Evolutionary conservation across 129 eudicot species (phyloP).

Genomic region (Ambrosia artemisiifolia): DNA sequence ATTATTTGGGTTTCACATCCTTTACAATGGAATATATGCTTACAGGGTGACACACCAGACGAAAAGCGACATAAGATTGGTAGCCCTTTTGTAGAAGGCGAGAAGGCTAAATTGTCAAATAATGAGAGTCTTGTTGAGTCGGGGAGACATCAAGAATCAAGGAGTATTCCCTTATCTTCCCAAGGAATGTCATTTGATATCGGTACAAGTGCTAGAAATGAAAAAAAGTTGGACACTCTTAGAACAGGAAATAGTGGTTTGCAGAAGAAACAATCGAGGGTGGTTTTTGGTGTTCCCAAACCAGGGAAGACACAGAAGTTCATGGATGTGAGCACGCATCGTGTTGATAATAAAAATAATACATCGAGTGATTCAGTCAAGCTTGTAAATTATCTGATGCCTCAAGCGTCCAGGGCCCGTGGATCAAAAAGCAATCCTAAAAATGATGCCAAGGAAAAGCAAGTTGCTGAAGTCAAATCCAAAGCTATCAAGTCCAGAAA

Average conservation of each 20-base stretch:
- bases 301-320: constrained; percentile 95
- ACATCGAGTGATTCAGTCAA: constrained; percentile 43
- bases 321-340: constrained; percentile 90
- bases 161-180: constrained; percentile 40
- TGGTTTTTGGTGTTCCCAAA: constrained; percentile 85
- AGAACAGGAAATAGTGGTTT: constrained; percentile 51
- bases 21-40: background rate
- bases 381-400: constrained; percentile 37
- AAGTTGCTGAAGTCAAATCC: constrained; percentile 44
- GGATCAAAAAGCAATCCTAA: constrained; percentile 36
- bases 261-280: constrained; percentile 76
- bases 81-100: constrained; percentile 30
- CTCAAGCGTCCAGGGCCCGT: constrained; percentile 53
- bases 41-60: constrained; percentile 77
- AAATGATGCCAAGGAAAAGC: constrained; percentile 60
- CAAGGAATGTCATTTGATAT: constrained; percentile 45
- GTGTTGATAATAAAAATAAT: constrained; percentile 49
- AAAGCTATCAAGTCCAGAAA: constrained; percentile 45
- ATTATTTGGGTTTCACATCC: background rate
- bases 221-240: constrained; percentile 35
- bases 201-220: constrained; percentile 51
- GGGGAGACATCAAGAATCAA: constrained; percentile 50
- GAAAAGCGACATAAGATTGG: constrained; percentile 66
- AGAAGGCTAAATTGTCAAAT: constrained; percentile 36
- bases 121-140: constrained; percentile 28